Evolutionary conservation across 2,329 filamentous ascomycete species (phyloP).

Genomic region (Xylogone sp.): DNA sequence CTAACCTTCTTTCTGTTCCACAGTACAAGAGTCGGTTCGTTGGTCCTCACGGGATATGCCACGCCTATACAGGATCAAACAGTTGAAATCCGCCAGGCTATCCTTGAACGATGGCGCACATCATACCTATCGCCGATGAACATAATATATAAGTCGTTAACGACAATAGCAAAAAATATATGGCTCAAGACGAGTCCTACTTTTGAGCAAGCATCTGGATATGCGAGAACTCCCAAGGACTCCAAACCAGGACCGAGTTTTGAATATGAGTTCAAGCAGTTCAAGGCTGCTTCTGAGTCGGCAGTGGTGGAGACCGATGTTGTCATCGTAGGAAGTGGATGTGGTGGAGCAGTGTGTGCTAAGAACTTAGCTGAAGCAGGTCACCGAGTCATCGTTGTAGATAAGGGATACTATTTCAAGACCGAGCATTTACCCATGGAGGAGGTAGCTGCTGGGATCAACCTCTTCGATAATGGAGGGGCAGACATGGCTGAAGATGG

Average conservation of each 20-base stretch:
- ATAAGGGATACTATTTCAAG: constrained; percentile 76
- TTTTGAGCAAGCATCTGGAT: constrained; percentile 53
- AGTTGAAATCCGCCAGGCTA: constrained; percentile 53
- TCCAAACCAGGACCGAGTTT: constrained; percentile 31
- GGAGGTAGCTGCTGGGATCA: constrained; percentile 52
- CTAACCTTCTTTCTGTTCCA: constrained; percentile 11
- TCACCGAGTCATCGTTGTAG: constrained; percentile 72
- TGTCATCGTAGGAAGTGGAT: constrained; percentile 82
- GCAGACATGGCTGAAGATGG: constrained; percentile 51
- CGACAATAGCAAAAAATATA: constrained; percentile 44
- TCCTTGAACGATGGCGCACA: constrained; percentile 59
- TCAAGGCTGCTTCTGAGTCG: constrained; percentile 28
- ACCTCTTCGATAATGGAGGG: constrained; percentile 69
- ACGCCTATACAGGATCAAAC: constrained; percentile 60
- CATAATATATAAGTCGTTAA: constrained; percentile 51
- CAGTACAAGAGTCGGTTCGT: constrained; percentile 59
- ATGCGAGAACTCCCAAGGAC: constrained; percentile 46
- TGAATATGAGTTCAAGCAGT: constrained; percentile 28
- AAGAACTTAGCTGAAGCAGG: constrained; percentile 78
- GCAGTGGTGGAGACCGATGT: constrained; percentile 73
- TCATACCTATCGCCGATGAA: constrained; percentile 54
- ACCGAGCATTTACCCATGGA: constrained; percentile 72
- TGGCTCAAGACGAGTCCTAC: constrained; percentile 46
- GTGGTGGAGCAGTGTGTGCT: constrained; percentile 77
- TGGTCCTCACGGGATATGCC: constrained; percentile 65